Base-by-base conservation (phyloP, 2,329 filamentous ascomycete genomes). In the Pseudogymnoascus sp. region DNA sequence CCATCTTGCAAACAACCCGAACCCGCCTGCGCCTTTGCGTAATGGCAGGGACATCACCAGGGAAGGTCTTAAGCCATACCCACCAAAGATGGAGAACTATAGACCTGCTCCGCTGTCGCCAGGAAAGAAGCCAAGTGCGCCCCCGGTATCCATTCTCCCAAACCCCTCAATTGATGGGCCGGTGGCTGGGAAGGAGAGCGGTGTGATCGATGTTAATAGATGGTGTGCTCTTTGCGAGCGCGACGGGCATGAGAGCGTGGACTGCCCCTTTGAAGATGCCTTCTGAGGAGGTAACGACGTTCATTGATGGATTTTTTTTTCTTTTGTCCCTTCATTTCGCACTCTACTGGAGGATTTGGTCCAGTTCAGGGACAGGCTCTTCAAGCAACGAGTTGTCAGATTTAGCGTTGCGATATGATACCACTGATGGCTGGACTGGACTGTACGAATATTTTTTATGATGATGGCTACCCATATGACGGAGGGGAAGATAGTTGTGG, bases 211-310 rank as follows among this genome's bases (percentile, higher is more conserved):
- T 70, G 84, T 87, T 62, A 84, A 88, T 65, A 97, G 96, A 77
- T 99, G 94, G 94, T 99, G 94, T 75, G 94, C 94, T 14, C 80
- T 97, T 49, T 99, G 94, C 73, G 94, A 99, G 79, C 86, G 91
- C 65, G 94, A 99, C 71, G 94, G 94, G 12, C 94, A 99, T 73
- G 90, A 97, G 75, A 97, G 93, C 71, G 92, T 96, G 65, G 91
- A 95, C 75, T 96, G 92, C 75, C 92, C 92, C 11, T 89, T 96
- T 75, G 92, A 96, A 76, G 91, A 95, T 74, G 86, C 85, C 30
- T 89, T 87, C 67, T 87, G 78, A 74, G 23, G 38, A 33, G 25
- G 14, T 55, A 22, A 55, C 11, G 49, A 55, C 25, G 28, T 55
- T 33, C 49, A 55, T 55, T 55, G 49, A 55, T 33, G 49, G 28